Conservation (phyloP, 768 basidiomycete species). For the Astraeus odoratus region DNA sequence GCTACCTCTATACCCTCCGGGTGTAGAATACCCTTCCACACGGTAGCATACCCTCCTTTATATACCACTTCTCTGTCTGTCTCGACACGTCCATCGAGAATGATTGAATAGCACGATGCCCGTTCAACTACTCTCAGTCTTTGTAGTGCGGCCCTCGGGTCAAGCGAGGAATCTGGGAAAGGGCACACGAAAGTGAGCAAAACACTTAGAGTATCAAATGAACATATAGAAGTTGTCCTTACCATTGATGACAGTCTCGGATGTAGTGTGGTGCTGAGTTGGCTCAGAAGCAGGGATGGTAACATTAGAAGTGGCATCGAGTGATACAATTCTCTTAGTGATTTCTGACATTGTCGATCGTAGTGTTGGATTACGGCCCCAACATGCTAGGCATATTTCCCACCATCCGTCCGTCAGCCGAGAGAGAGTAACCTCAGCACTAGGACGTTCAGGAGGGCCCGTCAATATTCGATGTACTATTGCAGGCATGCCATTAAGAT, state of each 20-base stretch:
- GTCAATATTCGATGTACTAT: not conserved
- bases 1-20: not conserved
- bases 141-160: not conserved
- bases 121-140: not conserved
- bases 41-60: not conserved
- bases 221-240: too few species aligned
- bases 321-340: not conserved
- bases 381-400: not conserved
- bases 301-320: not conserved
- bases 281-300: not conserved
- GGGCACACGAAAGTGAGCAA: not conserved
- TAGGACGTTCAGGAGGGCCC: not conserved
- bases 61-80: conserved; percentile 2
- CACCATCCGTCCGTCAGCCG: not conserved
- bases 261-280: too few species aligned
- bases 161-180: not conserved
- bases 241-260: too few species aligned
- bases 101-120: not conserved
- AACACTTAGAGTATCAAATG: not conserved
- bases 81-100: not conserved
- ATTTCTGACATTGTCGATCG: not conserved
- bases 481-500: not conserved
- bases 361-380: not conserved
- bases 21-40: not conserved
- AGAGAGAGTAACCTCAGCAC: not conserved